Evolutionary conservation across 257 asterid genomes (phyloP), one percentile per base, ranked within the genome.

Genomic region (Hygrophila difformis): DNA sequence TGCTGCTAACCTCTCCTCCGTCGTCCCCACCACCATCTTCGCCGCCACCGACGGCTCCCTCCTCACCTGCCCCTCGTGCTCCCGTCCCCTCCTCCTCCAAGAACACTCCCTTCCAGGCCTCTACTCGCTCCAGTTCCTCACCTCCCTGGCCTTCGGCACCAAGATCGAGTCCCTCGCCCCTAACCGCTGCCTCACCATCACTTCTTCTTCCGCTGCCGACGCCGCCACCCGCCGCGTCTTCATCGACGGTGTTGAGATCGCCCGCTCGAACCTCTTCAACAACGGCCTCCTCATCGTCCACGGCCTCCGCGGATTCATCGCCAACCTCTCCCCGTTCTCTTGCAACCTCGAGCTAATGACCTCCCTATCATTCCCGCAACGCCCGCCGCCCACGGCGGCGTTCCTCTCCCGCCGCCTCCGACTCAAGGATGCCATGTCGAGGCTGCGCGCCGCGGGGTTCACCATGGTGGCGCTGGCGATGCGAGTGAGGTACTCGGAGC

Each of bases 61-160:
- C 56, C 67, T 66, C 47, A 77, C 92, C 0, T 87, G 97, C 66
- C 88, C 86, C 7, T 56, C 85, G 10, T 84, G 95, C 49, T 80
- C 85, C 50, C 17, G 63, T 42, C 66, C 92, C 12, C 73, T 67
- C 37, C 83, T 87, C 52, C 87, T 87, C 41, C 78, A 38, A 55
- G 94, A 87, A 56, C 93, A 79, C 77, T 51, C 87, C 10, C 39
- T 82, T 39, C 69, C 53, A 12, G 94, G 93, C 18, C 87, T 79
- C 62, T 87, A 87, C 75, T 50, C 84, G 1, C 38, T 73, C 68
- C 69, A 65, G 11, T 70, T 64, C 75, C 87, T 87, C 19, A 78
- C 69, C 17, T 44, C 51, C 6, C 44, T 79, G 35, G 64, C 89
- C 21, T 79, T 81, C 60, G 97, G 80, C 47, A 78, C 95, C 0